Evolutionary conservation across 176 grass and related monocot species (phyloP).

Genomic region (Oryza nivara): DNA sequence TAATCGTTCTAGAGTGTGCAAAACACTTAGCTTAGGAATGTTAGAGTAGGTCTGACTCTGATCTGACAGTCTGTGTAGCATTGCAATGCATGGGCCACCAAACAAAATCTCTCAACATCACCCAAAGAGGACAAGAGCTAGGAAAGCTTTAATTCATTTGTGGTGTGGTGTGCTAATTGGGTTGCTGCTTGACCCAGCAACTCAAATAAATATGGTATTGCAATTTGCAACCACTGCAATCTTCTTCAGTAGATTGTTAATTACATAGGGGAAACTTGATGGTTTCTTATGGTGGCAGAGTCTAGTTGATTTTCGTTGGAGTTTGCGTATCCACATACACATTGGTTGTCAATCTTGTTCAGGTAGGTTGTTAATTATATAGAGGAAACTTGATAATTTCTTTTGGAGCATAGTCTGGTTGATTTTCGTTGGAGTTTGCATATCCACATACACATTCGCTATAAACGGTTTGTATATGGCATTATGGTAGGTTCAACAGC

Average conservation of each 20-base stretch:
- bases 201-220: background rate
- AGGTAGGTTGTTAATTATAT: too few species aligned
- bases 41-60: constrained; percentile 34
- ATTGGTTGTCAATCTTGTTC: too few species aligned
- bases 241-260: constrained; percentile 21
- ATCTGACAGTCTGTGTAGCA: constrained; percentile 17
- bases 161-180: constrained; percentile 1
- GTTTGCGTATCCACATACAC: constrained; percentile 11
- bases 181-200: background rate
- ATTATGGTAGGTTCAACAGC: constrained; percentile 45
- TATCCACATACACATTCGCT: constrained; percentile 3
- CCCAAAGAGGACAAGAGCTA: constrained; percentile 6
- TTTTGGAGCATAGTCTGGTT: background rate
- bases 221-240: background rate
- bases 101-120: constrained; percentile 15
- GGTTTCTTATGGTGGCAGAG: background rate
- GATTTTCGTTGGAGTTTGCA: background rate
- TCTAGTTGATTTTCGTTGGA: background rate
- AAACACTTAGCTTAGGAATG: constrained; percentile 8
- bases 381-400: background rate
- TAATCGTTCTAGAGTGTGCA: constrained; percentile 4
- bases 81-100: constrained; percentile 12
- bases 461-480: background rate
- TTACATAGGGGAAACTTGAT: constrained; percentile 10
- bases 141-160: constrained; percentile 1